These are phyloP conservation scores for Fusarium sacchari DNA, from an alignment of 2,329 filamentous ascomycete species.

Conservation along the genomic window DNA sequence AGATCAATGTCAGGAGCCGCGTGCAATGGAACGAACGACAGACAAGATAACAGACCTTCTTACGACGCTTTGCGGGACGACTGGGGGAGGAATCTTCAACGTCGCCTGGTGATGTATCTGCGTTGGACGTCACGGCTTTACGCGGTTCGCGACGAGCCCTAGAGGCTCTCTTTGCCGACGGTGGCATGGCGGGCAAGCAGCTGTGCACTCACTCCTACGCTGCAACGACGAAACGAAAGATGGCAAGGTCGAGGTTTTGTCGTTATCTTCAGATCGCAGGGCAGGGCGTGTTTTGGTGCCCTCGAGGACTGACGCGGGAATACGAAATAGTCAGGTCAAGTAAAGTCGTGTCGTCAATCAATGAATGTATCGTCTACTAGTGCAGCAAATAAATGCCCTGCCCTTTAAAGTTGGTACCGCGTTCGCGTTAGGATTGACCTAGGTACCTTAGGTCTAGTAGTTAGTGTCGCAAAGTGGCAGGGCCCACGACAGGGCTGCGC, in stretches of 20 bases:
- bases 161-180: constrained; percentile 51
- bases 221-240: constrained; percentile 3
- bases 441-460: not conserved
- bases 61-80: constrained; percentile 72
- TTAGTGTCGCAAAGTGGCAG: constrained; percentile 44
- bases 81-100: constrained; percentile 67
- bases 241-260: not conserved
- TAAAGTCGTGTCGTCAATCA: constrained; percentile 40
- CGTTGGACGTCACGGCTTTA: constrained; percentile 50
- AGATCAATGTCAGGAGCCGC: constrained; percentile 23
- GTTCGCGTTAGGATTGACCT: constrained; percentile 45
- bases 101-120: constrained; percentile 49
- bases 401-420: constrained; percentile 46
- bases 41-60: constrained; percentile 58
- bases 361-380: constrained; percentile 32
- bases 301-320: constrained; percentile 21
- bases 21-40: not conserved
- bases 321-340: constrained; percentile 20
- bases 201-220: not conserved
- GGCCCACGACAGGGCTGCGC: constrained; percentile 36
- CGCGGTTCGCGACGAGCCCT: constrained; percentile 53
- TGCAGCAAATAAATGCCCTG: constrained; percentile 41
- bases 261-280: constrained; percentile 1
- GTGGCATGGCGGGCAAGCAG: constrained; percentile 46
- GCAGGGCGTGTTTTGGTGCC: constrained; percentile 2